A percentile compares a stretch with the other conserved stretches of the same genome.
Conservation (phyloP, 2,329 filamentous ascomycete species). For the Penicillium sp. region DNA sequence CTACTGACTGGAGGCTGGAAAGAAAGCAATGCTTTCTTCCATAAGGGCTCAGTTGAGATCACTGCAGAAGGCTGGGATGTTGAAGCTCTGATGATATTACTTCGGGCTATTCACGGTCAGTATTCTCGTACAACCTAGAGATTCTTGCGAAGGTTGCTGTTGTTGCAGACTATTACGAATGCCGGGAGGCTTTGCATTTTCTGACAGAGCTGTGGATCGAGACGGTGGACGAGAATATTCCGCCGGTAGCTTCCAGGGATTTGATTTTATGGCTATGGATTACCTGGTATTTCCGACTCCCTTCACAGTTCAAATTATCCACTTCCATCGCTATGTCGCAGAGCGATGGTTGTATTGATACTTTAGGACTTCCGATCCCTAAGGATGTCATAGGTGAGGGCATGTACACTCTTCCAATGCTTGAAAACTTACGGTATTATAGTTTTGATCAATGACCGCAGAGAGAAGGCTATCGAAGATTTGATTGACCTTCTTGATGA, state of each 20-base stretch:
- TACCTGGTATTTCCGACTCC: conserved; percentile 25
- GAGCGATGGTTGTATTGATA: conserved; percentile 15
- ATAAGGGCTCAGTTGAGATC: conserved; percentile 15
- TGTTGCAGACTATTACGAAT: conserved; percentile 32
- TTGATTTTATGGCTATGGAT: conserved; percentile 22
- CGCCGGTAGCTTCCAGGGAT: conserved; percentile 8
- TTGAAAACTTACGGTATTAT: conserved; percentile 9
- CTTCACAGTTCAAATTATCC: conserved; percentile 18
- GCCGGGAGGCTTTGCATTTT: conserved; percentile 21
- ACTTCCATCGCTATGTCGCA: conserved; percentile 17
- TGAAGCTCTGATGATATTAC: conserved; percentile 15
- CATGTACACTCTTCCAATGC: background rate
- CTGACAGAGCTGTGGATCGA: conserved; percentile 25
- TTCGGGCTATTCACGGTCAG: conserved; percentile 18
- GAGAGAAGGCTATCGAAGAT: conserved; percentile 19
- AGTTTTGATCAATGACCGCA: conserved; percentile 23
- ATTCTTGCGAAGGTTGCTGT: conserved; percentile 31
- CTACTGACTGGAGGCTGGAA: conserved; percentile 18
- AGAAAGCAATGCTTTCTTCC: conserved; percentile 7
- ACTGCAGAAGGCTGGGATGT: conserved; percentile 17
- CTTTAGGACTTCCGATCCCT: conserved; percentile 28
- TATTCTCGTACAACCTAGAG: conserved; percentile 19
- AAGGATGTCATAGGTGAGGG: conserved; percentile 21
- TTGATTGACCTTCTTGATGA: conserved; percentile 17
- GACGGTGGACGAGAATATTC: conserved; percentile 11